Conservation (phyloP, 1,139 yeast genomes). For the Hanseniaspora gamundiae region DNA sequence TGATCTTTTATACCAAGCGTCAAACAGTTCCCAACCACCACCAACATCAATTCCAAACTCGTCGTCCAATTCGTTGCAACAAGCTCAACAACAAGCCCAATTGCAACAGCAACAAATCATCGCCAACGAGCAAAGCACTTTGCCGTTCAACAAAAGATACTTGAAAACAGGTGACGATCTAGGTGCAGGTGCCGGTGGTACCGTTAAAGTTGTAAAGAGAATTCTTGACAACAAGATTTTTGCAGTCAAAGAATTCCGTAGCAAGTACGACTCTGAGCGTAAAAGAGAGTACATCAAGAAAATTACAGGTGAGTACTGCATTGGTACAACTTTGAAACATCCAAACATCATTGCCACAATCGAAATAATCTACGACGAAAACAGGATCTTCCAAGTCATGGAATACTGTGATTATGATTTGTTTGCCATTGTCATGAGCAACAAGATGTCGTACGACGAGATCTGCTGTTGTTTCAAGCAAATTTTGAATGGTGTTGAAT, state of each 20-base stretch:
- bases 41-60: constrained; percentile 7
- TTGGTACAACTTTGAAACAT: constrained; percentile 82
- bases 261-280: constrained; percentile 62
- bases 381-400: constrained; percentile 82
- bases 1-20: constrained; percentile 7
- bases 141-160: constrained; percentile 61
- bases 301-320: constrained; percentile 90
- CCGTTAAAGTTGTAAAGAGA: constrained; percentile 66
- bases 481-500: constrained; percentile 67
- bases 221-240: constrained; percentile 57
- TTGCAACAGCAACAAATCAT: constrained; percentile 6
- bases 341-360: constrained; percentile 85
- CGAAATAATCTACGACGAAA: constrained; percentile 83
- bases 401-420: constrained; percentile 90
- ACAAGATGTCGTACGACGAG: constrained; percentile 77
- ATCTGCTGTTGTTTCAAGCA: constrained; percentile 87
- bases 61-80: constrained; percentile 14
- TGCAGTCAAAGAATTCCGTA: constrained; percentile 88
- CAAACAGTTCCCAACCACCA: constrained; percentile 1
- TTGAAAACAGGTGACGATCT: constrained; percentile 74
- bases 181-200: constrained; percentile 96
- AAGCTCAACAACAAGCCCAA: constrained; percentile 17
- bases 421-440: constrained; percentile 92
- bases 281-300: constrained; percentile 85
- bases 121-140: constrained; percentile 9